phyloP scores from a whole-genome alignment of 768 basidiomycete species.

The Neoboletus magnificus region DNA sequence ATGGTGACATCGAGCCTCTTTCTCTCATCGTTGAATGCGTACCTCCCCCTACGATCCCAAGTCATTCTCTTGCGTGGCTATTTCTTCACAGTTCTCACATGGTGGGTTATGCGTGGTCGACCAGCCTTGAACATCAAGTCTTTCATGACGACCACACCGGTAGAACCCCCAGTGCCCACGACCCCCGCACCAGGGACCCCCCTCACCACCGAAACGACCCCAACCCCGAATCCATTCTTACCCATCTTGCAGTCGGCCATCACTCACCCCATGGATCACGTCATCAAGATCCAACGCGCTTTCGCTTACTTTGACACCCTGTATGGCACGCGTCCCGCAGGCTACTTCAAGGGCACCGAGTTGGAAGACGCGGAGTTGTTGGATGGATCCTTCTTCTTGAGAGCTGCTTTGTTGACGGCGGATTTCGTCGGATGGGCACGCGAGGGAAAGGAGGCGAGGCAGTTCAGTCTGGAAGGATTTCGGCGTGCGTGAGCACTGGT shows the following conservation, averaged over 20 bases:
- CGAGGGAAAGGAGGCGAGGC: slow-evolving; percentile 30
- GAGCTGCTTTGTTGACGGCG: slow-evolving; percentile 28
- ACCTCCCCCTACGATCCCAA: slow-evolving; percentile 15
- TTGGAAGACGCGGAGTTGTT: slow-evolving; percentile 31
- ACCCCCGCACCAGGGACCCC: not conserved
- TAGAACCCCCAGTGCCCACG: slow-evolving; percentile 9
- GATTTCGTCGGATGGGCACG: slow-evolving; percentile 38
- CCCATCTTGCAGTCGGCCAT: slow-evolving; percentile 38
- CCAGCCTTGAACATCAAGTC: slow-evolving; percentile 30
- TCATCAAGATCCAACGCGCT: slow-evolving; percentile 32
- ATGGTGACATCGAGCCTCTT: slow-evolving; percentile 31
- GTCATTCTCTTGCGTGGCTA: slow-evolving; percentile 29
- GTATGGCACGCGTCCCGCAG: slow-evolving; percentile 26
- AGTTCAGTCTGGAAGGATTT: slow-evolving; percentile 31
- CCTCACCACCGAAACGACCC: slow-evolving; percentile 9
- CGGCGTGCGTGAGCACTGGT: slow-evolving; percentile 3
- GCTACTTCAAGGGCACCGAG: slow-evolving; percentile 29
- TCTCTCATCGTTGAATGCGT: slow-evolving; percentile 21
- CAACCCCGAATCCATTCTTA: slow-evolving; percentile 38
- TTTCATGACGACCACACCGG: slow-evolving; percentile 28
- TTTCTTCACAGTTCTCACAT: slow-evolving; percentile 20
- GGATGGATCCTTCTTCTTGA: slow-evolving; percentile 37
- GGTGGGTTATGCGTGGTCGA: slow-evolving; percentile 31
- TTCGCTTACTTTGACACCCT: slow-evolving; percentile 34
- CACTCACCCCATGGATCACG: slow-evolving; percentile 34